phyloP scores from a whole-genome alignment of 805 yeast species.

The Saccharomycopsis olivae region DNA sequence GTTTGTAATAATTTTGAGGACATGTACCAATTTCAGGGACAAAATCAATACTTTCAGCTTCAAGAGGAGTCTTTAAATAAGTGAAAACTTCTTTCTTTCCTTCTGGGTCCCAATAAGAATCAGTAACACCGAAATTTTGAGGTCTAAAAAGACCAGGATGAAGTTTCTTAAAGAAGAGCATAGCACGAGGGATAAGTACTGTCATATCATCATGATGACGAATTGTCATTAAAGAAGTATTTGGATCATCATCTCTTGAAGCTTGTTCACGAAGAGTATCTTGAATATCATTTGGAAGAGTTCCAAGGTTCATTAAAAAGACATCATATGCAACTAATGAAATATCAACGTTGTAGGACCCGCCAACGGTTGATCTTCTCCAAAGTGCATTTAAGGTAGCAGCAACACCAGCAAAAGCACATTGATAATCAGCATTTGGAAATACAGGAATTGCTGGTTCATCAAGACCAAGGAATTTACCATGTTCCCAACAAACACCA shows the following conservation, averaged over 20 bases:
- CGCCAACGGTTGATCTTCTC: constrained; percentile 24
- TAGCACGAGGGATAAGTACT: constrained; percentile 1
- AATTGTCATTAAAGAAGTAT: constrained; percentile 1
- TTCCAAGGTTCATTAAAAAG: constrained; percentile 23
- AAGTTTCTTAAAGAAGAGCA: constrained; percentile 1
- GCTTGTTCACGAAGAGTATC: background rate
- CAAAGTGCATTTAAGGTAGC: constrained; percentile 26
- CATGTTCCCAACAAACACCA: constrained; percentile 28
- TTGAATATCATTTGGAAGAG: constrained; percentile 4
- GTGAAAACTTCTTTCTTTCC: constrained; percentile 1
- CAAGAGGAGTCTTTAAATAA: constrained; percentile 6
- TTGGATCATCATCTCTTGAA: background rate
- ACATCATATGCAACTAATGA: constrained; percentile 26
- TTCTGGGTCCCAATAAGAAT: constrained; percentile 3
- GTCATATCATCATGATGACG: constrained; percentile 8
- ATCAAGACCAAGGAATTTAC: constrained; percentile 21
- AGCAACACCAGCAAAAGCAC: constrained; percentile 23
- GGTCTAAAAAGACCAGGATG: constrained; percentile 2
- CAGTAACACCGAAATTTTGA: constrained; percentile 2
- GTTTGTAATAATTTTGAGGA: background rate
- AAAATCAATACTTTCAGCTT: background rate
- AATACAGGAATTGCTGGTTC: constrained; percentile 29
- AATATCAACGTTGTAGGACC: constrained; percentile 25
- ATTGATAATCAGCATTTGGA: constrained; percentile 29
- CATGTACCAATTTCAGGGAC: constrained; percentile 5